Base-by-base conservation (phyloP, 331 rosid genomes). In the Quercus lobata region DNA sequence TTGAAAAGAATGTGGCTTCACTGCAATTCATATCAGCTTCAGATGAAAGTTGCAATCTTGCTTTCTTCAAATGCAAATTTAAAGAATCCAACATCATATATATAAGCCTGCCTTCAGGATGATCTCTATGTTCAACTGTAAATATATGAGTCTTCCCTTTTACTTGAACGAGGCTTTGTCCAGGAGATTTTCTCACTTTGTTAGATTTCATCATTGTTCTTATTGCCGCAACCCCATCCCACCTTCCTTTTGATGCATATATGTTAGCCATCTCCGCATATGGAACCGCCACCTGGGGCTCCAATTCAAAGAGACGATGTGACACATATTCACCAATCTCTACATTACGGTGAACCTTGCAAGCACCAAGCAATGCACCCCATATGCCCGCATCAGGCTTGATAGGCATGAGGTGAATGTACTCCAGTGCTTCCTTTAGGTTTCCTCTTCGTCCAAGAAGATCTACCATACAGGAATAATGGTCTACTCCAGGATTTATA, bases 261-360 rank as follows among this genome's bases (percentile, higher is more conserved):
- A 89, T 80, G 84, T 84, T 89, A 37, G 93, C 87, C 91, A 87
- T 89, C 84, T 87, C 93, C 70, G 86, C 88, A 1, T 82, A 91
- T 14, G 90, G 80, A 81, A 81, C 87, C 21, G 88, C 88, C 53
- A 61, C 84, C 35, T 69, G 69, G 19, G 93, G 88, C 84, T 87
- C 88, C 78, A 87, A 75, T 72, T 89, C 82, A 82, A 86, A 82
- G 57, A 89, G 88, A 44, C 46, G 44, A 46, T 44, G 77, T 55
- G 72, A 74, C 29, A 84, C 88, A 25, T 75, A 83, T 74, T 80
- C 87, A 37, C 83, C 90, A 32, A 89, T 80, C 68, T 83, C 80
- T 79, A 80, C 53, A 69, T 82, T 80, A 35, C 41, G 68, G 69
- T 89, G 87, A 77, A 85, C 85, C 79, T 87, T 89, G 83, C 96